These are phyloP conservation scores for Elsinoe australis DNA, from an alignment of 2,329 filamentous ascomycete species.

Conservation along the genomic window DNA sequence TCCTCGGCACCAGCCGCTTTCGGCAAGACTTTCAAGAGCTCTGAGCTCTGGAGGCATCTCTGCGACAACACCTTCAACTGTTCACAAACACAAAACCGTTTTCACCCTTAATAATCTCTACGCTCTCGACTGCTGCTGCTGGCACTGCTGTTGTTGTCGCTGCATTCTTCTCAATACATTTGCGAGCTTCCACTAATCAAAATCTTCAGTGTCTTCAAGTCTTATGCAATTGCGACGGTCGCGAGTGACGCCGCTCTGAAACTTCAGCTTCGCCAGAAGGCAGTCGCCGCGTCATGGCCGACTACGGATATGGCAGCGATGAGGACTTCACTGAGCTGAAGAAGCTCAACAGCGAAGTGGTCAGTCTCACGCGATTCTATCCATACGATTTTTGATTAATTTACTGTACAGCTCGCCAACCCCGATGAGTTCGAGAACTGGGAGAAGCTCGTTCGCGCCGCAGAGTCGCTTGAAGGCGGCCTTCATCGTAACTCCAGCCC, in stretches of 20 bases:
- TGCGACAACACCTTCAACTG: conserved; percentile 3
- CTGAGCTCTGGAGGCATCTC: neutral
- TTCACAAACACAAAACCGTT: conserved; percentile 2
- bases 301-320: conserved; percentile 66
- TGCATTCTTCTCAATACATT: neutral
- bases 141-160: neutral
- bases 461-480: conserved; percentile 80
- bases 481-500: conserved; percentile 95
- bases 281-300: conserved; percentile 49
- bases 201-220: too few species aligned
- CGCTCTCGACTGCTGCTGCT: neutral
- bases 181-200: neutral
- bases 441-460: conserved; percentile 82
- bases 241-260: neutral
- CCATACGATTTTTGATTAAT: conserved; percentile 9
- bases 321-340: conserved; percentile 77
- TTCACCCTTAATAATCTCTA: neutral
- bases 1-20: neutral
- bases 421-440: conserved; percentile 89
- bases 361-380: conserved; percentile 34
- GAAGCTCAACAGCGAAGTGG: conserved; percentile 69
- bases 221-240: too few species aligned
- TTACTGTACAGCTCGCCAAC: conserved; percentile 49
- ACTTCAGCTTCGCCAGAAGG: conserved; percentile 9
- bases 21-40: conserved; percentile 1